Evolutionary conservation across 2,329 filamentous ascomycete species (phyloP).

Genomic region (Emergomyces africanus): DNA sequence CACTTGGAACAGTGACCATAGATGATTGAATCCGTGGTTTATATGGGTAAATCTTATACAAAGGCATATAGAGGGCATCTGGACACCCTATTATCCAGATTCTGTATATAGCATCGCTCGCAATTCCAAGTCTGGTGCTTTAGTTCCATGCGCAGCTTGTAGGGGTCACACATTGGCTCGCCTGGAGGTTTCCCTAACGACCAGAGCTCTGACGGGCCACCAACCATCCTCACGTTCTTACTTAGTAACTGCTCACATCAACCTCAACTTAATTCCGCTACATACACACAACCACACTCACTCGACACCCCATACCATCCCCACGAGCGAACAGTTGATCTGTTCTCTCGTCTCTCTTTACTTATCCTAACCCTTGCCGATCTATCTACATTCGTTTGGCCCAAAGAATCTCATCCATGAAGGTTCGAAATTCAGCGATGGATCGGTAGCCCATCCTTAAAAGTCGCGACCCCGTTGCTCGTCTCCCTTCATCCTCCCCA

Average conservation of each 20-base stretch:
- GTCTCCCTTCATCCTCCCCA: not conserved
- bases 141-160: too few relatives aligned
- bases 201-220: not conserved
- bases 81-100: not conserved
- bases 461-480: not conserved
- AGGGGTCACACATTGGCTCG: too few relatives aligned
- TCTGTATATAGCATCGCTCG: not conserved
- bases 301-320: not conserved
- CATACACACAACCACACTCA: too few relatives aligned
- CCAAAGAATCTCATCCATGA: not conserved
- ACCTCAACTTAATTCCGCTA: not conserved
- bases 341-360: not conserved
- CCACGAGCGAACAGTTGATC: conserved; percentile 1
- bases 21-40: not conserved
- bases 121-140: not conserved
- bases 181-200: conserved; percentile 2
- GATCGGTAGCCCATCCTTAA: not conserved
- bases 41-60: not conserved
- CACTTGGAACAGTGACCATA: not conserved
- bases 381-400: not conserved
- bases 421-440: not conserved
- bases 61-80: not conserved
- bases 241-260: not conserved
- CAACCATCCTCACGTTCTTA: not conserved
- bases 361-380: not conserved